Base-by-base conservation (phyloP, 169 alveolate genomes). In the Plasmodium blacklocki region DNA sequence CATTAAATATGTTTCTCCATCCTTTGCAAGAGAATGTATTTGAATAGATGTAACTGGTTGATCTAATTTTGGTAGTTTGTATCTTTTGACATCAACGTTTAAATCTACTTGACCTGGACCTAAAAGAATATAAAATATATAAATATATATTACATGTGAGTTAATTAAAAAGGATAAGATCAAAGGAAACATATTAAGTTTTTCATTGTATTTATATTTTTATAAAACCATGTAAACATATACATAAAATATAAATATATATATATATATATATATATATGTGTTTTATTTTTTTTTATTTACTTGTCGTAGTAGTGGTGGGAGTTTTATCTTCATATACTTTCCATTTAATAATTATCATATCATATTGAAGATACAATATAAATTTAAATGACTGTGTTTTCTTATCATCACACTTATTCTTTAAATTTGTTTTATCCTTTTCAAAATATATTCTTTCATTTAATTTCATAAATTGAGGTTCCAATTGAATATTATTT, bases 31-130 rank as follows among this genome's bases (percentile, higher is more conserved):
- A 15, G 59, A 23, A n/a, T 76, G 64, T 23, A 76, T 75, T 56
- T 63, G 89, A 64, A 76, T 76, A 39, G 89, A 63, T 39, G 72
- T 76, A 32, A 76, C 26, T 21, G 89, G 89, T 3, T 60, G 12
- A 8, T 76, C 89, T 18, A 76, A 56, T 58, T 49, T 50, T 32
- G 89, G 89, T 11, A 76, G 0, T 15, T 49, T 64, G 58, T 14
- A 76, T 56, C 23, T 76, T 49, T 73, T 67, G 12, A 63, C 67
- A 32, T 76, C 89, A 32, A 15, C 75, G 43, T 64, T 52, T 18
- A 23, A 8, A 39, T 1, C 45, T 29, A 15, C 52, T 49, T 39
- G 9, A 39, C 11, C 47, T 39, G 47, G 47, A 39, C 1, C 47
- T 39, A 39, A 23, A 14, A 45, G 8, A 62, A 68, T 39, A 58